These are phyloP conservation scores for Hypericum perforatum DNA, from an alignment of 345 rosid species.

Conservation along the genomic window DNA sequence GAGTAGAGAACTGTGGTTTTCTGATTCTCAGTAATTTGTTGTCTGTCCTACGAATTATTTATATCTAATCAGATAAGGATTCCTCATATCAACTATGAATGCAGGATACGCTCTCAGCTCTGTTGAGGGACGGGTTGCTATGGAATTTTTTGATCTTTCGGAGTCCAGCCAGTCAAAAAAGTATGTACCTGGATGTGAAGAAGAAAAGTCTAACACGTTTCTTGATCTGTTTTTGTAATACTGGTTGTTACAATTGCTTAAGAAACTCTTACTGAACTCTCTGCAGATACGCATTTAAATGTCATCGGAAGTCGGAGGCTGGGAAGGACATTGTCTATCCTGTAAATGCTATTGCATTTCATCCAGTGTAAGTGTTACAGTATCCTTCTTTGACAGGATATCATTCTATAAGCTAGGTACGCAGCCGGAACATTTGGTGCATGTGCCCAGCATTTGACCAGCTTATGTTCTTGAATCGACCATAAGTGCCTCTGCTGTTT, in stretches of 20 bases:
- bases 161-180: constrained; percentile 94
- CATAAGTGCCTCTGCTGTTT: too few species aligned
- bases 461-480: too few species aligned
- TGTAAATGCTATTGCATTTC: constrained; percentile 92
- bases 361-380: constrained; percentile 73
- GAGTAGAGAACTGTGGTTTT: too few species aligned
- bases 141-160: constrained; percentile 92
- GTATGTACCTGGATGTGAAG: constrained; percentile 25
- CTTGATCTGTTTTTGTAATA: constrained; percentile 1
- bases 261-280: not conserved
- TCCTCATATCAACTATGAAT: not conserved
- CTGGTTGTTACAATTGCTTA: not conserved
- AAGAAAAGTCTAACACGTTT: not conserved
- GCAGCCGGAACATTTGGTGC: too few species aligned
- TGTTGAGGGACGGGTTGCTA: constrained; percentile 95
- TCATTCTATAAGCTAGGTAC: not conserved
- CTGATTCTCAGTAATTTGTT: not conserved
- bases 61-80: constrained; percentile 12
- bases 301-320: constrained; percentile 95
- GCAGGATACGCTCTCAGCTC: constrained; percentile 98
- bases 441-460: too few species aligned
- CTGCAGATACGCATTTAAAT: constrained; percentile 92
- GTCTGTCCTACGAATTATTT: not conserved
- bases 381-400: not conserved
- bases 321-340: constrained; percentile 95